Conservation (phyloP, 2,329 filamentous ascomycete genomes). For the Nakataea oryzae region DNA sequence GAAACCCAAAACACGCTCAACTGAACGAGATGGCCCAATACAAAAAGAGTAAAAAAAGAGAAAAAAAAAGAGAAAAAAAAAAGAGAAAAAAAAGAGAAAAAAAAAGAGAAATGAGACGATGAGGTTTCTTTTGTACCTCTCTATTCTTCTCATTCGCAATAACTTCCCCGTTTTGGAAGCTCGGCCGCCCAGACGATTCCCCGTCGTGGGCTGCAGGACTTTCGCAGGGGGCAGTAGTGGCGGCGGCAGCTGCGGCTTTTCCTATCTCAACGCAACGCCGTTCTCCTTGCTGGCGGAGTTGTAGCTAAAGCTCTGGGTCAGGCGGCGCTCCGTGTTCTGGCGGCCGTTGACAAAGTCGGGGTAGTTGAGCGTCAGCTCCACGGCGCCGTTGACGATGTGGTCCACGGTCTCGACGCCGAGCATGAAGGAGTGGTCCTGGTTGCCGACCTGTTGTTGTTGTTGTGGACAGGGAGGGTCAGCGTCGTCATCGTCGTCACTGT, state of each 20-base stretch:
- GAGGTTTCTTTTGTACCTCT: no score
- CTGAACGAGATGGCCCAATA: background rate
- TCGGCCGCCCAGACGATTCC: no score
- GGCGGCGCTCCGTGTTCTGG: constrained; percentile 55
- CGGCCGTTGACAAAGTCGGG: constrained; percentile 87
- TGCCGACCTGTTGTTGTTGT: constrained; percentile 43
- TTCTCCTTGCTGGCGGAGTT: background rate
- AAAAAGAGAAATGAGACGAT: background rate
- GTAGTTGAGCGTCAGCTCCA: constrained; percentile 91
- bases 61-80: background rate
- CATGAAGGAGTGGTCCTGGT: constrained; percentile 98
- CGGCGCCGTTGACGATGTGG: constrained; percentile 77
- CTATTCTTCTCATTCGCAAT: background rate
- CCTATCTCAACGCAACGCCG: background rate
- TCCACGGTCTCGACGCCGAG: constrained; percentile 88
- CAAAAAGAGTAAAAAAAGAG: no score
- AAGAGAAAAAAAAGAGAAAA: background rate
- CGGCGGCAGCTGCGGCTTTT: background rate
- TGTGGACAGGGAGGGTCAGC: background rate
- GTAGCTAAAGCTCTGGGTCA: constrained; percentile 35
- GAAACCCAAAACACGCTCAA: background rate
- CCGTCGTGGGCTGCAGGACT: background rate
- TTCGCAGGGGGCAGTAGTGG: background rate
- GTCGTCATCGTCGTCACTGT: background rate
- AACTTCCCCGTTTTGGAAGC: no score